phyloP scores from a whole-genome alignment of 345 rosid genomes.

The Eucalyptus polybractea region DNA sequence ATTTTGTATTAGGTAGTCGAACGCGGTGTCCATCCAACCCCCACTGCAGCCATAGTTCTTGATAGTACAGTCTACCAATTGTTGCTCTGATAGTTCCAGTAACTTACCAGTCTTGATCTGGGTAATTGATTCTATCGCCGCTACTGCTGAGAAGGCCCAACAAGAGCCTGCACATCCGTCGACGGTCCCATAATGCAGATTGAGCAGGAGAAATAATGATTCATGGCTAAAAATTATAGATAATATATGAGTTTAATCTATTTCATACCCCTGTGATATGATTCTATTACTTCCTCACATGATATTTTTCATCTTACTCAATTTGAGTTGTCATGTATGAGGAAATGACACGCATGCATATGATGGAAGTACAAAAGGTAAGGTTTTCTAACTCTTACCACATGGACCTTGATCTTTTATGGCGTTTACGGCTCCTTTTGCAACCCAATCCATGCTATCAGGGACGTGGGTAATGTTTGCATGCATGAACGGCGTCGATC shows the following conservation, averaged over 20 bases:
- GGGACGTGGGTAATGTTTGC: not conserved
- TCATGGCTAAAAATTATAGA: not conserved
- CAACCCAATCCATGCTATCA: constrained; percentile 19
- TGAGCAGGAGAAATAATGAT: not conserved
- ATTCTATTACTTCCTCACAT: not conserved
- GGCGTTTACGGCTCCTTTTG: constrained; percentile 21
- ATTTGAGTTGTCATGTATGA: not conserved
- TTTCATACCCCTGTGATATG: not conserved
- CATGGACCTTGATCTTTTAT: constrained; percentile 20
- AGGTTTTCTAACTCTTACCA: constrained; percentile 9
- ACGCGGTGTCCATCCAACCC: constrained; percentile 29
- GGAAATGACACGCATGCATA: not conserved
- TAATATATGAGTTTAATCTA: not conserved
- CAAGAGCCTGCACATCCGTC: constrained; percentile 24
- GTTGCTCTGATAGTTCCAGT: constrained; percentile 47
- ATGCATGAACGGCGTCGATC: not conserved
- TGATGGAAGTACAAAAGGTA: not conserved
- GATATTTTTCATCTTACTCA: not conserved
- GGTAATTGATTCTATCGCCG: constrained; percentile 38
- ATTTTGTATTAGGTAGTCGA: constrained; percentile 16
- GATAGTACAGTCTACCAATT: constrained; percentile 37
- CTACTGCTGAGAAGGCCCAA: constrained; percentile 62
- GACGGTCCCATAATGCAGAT: not conserved
- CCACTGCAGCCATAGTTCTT: constrained; percentile 26
- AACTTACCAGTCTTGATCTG: constrained; percentile 28